Conservation (phyloP, 169 alveolate species). For the Cryptosporidium canis region DNA sequence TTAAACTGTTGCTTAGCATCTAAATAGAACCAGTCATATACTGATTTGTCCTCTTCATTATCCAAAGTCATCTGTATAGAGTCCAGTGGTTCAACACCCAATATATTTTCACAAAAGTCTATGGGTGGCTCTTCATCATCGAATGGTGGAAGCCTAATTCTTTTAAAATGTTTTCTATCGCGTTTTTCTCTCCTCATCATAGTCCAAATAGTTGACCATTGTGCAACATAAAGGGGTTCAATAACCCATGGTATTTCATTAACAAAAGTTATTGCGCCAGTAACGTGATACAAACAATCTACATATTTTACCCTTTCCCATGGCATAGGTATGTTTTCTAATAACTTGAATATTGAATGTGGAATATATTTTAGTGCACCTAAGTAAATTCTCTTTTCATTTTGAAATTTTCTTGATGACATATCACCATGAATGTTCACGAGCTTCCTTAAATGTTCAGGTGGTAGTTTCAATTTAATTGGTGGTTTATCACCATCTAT, state of each 20-base stretch:
- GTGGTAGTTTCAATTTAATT: constrained; percentile 91
- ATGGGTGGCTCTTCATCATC: constrained; percentile 99
- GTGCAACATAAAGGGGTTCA: constrained; percentile 99
- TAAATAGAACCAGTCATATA: constrained; percentile 98
- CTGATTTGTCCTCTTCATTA: constrained; percentile 98
- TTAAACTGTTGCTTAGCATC: constrained; percentile 77
- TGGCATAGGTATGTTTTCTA: constrained; percentile 99
- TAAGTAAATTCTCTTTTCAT: constrained; percentile 95
- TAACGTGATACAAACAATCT: constrained; percentile 95
- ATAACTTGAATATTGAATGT: constrained; percentile 98
- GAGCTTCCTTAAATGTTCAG: constrained; percentile 98
- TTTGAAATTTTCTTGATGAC: constrained; percentile 96
- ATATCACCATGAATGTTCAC: constrained; percentile 98
- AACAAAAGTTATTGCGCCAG: constrained; percentile 99
- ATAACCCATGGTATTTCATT: constrained; percentile 98
- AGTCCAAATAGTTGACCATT: constrained; percentile 99
- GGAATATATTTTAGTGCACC: constrained; percentile 99
- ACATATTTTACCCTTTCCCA: constrained; percentile 98
- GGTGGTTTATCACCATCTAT: not conserved
- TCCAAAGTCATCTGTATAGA: constrained; percentile 98
- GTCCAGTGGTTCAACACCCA: constrained; percentile 98
- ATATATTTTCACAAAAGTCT: constrained; percentile 97
- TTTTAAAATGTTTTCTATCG: constrained; percentile 99
- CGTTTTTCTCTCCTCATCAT: constrained; percentile 99
- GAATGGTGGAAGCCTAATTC: constrained; percentile 99